Base-by-base conservation (phyloP, 169 alveolate genomes). In the Nephromyces sp. region DNA sequence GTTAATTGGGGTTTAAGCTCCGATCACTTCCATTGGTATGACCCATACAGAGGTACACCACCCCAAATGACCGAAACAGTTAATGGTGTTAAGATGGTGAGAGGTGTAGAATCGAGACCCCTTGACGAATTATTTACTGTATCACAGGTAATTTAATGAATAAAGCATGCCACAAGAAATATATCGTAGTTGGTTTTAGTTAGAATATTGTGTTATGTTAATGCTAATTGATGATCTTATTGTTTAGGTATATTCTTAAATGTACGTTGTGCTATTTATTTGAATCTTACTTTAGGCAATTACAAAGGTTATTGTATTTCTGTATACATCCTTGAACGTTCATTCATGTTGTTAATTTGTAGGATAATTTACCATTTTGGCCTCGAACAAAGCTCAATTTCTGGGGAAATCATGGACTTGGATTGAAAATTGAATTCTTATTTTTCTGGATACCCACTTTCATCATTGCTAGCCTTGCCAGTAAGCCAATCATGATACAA, bases 361-460 rank as follows among this genome's bases (percentile, higher is more conserved):
- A 78, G 79, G 72, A 64, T 1, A 66, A 78, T 31, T 53, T 78
- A 1, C 84, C 84, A n/a, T 64, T 78, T 68, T 78, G 72, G 64
- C 79, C 84, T 1, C 27, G 84, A 5, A 52, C 21, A 22, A 68
- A 75, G 6, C 31, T 65, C 77, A 34, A 43, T 63, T 66, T 71
- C 34, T 71, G 73, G 76, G 79, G 84, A 30, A 86, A 84, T 70
- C 86, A 87, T 81, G 78, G 73, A 76, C 29, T 83, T 72, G 79
- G 85, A 31, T 75, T 89, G 82, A 77, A 83, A 75, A 92, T 87
- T 6, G 94, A 89, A 74, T 89, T 87, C 77, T 74, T 88, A 43
- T 89, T 89, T 84, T 89, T 89, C 84, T 89, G 90, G 89, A 78
- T 86, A 2, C 94, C 94, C 29, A 86, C 93, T n/a, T 82, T 89